Base-by-base conservation (phyloP, 768 basidiomycete genomes). In the Boletus sp. region DNA sequence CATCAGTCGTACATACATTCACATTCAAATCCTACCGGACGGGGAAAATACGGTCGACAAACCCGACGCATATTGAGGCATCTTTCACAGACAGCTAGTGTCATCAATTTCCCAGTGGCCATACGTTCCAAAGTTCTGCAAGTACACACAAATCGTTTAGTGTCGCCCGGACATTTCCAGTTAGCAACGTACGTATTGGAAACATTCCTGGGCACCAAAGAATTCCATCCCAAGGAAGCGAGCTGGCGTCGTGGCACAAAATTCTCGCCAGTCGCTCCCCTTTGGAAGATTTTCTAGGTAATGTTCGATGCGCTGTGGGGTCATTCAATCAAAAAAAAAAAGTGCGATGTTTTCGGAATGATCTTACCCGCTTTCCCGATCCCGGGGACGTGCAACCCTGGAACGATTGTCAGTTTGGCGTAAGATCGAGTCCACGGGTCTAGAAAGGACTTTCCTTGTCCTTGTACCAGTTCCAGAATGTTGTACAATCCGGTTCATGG, bases 201-300 rank as follows among this genome's bases (percentile, higher is more conserved):
- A 57, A 34, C 62, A 68, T 11, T 57, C 50, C 3, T 62, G 50
- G 0, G 61, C 57, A 35, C 68, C 53, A 0, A 43, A 41, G 19
- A 72, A 74, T 15, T 67, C 59, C 59, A 65, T 50, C 2, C 50
- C 55, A 14, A 40, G 48, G 49, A 72, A 71, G 17, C 42, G 55
- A 7, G 49, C 58, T 14, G 72, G 72, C 0, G 72, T 73, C 3
- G 72, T 70, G 5, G 70, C 70, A 30, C 70, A 73, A 40, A 74
- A 71, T 14, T 65, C 65, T 32, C 58, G 56, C 72, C 69, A 72
- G 30, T 71, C 64, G 5, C 62, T 59, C 19, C 59, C 63, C 10
- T 14, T 11, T 4, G 65, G 72, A 14, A 73, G 56, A 15, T 65
- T 64, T 21, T 65, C 61, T 9, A 73, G 48, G 47, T 56, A 64